A percentile compares a stretch with the other conserved stretches of the same genome.
Conservation (phyloP, 1,139 yeast species). For the Debaryomyces robertsiae region DNA sequence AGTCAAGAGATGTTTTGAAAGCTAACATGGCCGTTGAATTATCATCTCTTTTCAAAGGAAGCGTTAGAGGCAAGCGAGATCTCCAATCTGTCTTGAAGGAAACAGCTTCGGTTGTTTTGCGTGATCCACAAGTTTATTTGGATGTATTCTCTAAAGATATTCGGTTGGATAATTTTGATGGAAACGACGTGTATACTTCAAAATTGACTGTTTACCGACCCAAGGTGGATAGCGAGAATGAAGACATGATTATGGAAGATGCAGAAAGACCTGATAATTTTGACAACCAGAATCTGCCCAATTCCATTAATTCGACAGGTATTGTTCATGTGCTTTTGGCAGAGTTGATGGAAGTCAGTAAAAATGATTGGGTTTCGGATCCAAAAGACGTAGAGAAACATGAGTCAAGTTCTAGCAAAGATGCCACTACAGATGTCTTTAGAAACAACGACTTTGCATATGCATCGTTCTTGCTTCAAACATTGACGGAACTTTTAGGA, state of each 20-base stretch:
- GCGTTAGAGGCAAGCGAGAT: constrained; percentile 40
- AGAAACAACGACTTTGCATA: constrained; percentile 57
- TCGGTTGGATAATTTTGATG: constrained; percentile 51
- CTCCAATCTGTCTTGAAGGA: constrained; percentile 57
- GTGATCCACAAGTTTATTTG: constrained; percentile 59
- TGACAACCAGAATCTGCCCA: constrained; percentile 14
- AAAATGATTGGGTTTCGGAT: constrained; percentile 51
- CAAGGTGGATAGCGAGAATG: constrained; percentile 15
- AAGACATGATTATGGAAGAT: constrained; percentile 42
- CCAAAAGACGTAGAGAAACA: constrained; percentile 24
- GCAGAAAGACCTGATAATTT: constrained; percentile 18
- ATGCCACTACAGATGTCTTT: constrained; percentile 32
- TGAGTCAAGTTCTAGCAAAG: constrained; percentile 17
- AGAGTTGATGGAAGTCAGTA: constrained; percentile 62
- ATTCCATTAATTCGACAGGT: constrained; percentile 48
- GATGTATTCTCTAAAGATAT: constrained; percentile 54
- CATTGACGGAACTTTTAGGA: constrained; percentile 69
- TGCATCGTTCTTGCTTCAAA: constrained; percentile 67
- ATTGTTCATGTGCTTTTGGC: constrained; percentile 62
- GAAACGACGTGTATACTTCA: constrained; percentile 21
- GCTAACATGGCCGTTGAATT: constrained; percentile 54
- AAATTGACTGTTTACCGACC: constrained; percentile 21
- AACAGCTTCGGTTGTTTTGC: constrained; percentile 54
- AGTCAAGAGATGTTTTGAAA: constrained; percentile 54
- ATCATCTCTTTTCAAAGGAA: constrained; percentile 34